A percentile compares a stretch with the other conserved stretches of the same genome.
Conservation (phyloP, 805 yeast genomes). For the Schwanniomyces yamadae region DNA sequence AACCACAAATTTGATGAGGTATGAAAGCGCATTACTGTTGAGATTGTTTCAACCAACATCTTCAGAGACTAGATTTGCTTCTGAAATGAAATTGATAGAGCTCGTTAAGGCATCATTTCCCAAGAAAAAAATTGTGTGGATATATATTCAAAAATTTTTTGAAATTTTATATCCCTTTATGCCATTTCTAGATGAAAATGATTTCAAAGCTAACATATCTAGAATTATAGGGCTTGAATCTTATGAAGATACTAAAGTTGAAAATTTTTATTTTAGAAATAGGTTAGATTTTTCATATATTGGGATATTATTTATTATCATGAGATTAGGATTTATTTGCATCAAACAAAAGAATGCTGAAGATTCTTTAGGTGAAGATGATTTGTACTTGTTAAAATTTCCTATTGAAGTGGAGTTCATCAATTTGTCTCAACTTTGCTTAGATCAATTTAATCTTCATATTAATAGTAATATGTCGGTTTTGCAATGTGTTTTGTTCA, state of each 20-base stretch:
- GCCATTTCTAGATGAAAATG: constrained; percentile 8
- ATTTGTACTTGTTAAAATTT: constrained; percentile 40
- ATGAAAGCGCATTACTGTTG: constrained; percentile 19
- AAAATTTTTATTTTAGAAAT: constrained; percentile 28
- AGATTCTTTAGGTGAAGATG: constrained; percentile 20
- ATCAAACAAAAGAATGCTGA: constrained; percentile 24
- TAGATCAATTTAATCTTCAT: constrained; percentile 52
- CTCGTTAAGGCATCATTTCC: constrained; percentile 18
- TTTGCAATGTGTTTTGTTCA: constrained; percentile 29
- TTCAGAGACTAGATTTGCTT: constrained; percentile 28
- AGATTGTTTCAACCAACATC: constrained; percentile 25
- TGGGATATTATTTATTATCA: constrained; percentile 39
- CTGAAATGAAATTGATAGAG: constrained; percentile 28
- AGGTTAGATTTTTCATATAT: constrained; percentile 41
- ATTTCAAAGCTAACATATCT: constrained; percentile 1
- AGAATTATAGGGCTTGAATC: constrained; percentile 11
- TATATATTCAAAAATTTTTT: constrained; percentile 3
- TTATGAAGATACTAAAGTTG: constrained; percentile 31
- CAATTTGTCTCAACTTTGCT: constrained; percentile 52
- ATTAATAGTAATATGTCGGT: constrained; percentile 32
- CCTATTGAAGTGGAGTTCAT: constrained; percentile 47
- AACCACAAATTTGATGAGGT: constrained; percentile 17
- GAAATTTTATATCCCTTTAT: constrained; percentile 3
- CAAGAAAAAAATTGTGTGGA: constrained; percentile 1
- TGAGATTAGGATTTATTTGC: constrained; percentile 44